Conservation (phyloP, 75 land plant genomes). For the Selaginella tamariscina region DNA sequence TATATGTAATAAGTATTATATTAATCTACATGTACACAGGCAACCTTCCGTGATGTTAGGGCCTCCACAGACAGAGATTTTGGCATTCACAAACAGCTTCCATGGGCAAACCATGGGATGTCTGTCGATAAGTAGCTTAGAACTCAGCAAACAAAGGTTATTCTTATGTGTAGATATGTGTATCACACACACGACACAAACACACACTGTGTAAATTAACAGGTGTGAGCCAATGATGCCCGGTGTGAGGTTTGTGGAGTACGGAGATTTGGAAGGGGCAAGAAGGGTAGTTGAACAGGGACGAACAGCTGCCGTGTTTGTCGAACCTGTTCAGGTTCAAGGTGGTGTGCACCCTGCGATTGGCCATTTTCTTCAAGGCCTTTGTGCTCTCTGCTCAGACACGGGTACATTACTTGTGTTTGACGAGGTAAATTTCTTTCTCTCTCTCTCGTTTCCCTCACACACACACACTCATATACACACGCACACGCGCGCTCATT, state of each 20-base stretch:
- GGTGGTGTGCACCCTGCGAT: slow-evolving; percentile 72
- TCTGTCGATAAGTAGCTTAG: too few relatives aligned
- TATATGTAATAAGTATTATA: too few relatives aligned
- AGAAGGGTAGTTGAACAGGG: slow-evolving; percentile 33
- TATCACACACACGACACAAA: slow-evolving; percentile 62
- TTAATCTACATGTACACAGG: slow-evolving; percentile 18
- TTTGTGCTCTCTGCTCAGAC: slow-evolving; percentile 59
- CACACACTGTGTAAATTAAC: too few relatives aligned
- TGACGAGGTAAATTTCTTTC: slow-evolving; percentile 99
- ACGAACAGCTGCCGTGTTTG: slow-evolving; percentile 78
- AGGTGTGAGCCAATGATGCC: slow-evolving; percentile 90
- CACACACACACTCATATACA: too few relatives aligned
- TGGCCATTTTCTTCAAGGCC: slow-evolving; percentile 41
- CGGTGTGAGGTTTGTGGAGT: slow-evolving; percentile 68
- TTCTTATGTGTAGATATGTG: slow-evolving; percentile 74
- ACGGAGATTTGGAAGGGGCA: slow-evolving; percentile 55
- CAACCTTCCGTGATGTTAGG: too few relatives aligned
- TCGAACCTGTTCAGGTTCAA: slow-evolving; percentile 93
- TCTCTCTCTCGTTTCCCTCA: too few relatives aligned
- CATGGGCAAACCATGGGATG: slow-evolving; percentile 92
- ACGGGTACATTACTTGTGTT: slow-evolving; percentile 68
- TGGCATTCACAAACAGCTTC: slow-evolving; percentile 64
- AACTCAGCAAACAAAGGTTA: too few relatives aligned
- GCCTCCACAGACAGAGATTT: slow-evolving; percentile 52
- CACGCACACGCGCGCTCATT: too few relatives aligned